Evolutionary conservation across 768 basidiomycete species (phyloP).

Genomic region (Kwoniella newhampshirensis): DNA sequence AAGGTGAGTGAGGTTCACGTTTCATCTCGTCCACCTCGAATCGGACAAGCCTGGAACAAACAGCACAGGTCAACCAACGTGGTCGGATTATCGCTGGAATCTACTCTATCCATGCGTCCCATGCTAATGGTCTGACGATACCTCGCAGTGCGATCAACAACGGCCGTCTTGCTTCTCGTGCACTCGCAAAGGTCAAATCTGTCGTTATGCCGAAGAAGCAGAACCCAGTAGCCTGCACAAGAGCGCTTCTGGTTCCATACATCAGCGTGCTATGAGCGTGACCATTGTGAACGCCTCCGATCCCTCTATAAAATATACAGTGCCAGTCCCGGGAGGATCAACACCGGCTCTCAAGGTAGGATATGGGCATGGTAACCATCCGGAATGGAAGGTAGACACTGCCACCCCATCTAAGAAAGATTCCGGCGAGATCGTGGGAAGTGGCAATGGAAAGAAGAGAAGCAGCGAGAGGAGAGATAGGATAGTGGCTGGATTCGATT

Average conservation of each 20-base stretch:
- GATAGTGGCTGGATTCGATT: constrained; percentile 28
- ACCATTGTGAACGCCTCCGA: constrained; percentile 22
- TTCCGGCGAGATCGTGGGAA: constrained; percentile 7
- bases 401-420: neutral
- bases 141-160: constrained; percentile 24
- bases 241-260: neutral
- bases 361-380: constrained; percentile 6
- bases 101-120: neutral
- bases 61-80: no score
- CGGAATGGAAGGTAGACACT: constrained; percentile 20
- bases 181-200: constrained; percentile 17
- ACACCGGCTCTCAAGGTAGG: constrained; percentile 16
- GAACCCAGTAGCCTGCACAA: neutral
- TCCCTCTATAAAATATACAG: constrained; percentile 21
- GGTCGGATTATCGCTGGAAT: neutral
- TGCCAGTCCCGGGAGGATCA: constrained; percentile 12
- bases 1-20: no score
- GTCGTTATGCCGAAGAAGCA: constrained; percentile 26
- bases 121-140: neutral
- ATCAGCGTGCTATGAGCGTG: constrained; percentile 18
- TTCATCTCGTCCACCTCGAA: no score
- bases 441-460: constrained; percentile 20
- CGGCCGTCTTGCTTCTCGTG: constrained; percentile 26
- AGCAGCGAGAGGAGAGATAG: constrained; percentile 14
- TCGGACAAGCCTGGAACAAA: no score